Base-by-base conservation (phyloP, 177 flowering plant genomes). In the Telopea speciosissima region DNA sequence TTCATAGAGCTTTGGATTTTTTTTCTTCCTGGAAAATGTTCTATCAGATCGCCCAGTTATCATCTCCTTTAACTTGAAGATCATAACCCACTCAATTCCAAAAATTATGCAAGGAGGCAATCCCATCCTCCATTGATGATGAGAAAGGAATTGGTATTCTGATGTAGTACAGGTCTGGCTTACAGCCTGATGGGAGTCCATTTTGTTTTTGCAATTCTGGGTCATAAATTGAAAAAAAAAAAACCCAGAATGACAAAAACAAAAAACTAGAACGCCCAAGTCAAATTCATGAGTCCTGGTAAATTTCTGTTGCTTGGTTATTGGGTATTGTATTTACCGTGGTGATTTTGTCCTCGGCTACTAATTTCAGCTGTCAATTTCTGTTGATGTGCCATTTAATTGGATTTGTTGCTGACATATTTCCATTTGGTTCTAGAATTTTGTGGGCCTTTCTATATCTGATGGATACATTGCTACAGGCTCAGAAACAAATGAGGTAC, bases 401-500 rank as follows among this genome's bases (percentile, higher is more conserved):
- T 58, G 24, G 19, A 26, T 72, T 74, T 40, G 24, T 24, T 73
- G 64, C 82, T 74, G 62, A 77, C 66, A 24, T 28, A n/a, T 74
- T 22, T 73, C 49, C 76, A 36, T n/a, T 73, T 77, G 67, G 21
- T 74, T 79, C 26, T 87, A 95, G 99, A 95, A 92, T 82, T 95
- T 95, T 73, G 99, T 95, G 49, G 99, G 99, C 36, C 79, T 95
- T 72, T 92, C 99, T 17, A 86, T 91, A 59, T 83, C 86, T 61
- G 97, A 95, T 68, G 96, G 97, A 66, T 95, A 91, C 78, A 91
- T 95, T 44, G 96, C 94, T 17, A 91, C 97, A 0, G 99, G 99
- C 72, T 95, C 99, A 16, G 99, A 95, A 77, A 92, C 99, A 63
- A 92, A 95, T 80, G 99, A 95, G 99, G 99, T 95, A 84, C 64